Evolutionary conservation across 352 stramenopile species (phyloP).

Genomic region (Thalassiosira hispida): DNA sequence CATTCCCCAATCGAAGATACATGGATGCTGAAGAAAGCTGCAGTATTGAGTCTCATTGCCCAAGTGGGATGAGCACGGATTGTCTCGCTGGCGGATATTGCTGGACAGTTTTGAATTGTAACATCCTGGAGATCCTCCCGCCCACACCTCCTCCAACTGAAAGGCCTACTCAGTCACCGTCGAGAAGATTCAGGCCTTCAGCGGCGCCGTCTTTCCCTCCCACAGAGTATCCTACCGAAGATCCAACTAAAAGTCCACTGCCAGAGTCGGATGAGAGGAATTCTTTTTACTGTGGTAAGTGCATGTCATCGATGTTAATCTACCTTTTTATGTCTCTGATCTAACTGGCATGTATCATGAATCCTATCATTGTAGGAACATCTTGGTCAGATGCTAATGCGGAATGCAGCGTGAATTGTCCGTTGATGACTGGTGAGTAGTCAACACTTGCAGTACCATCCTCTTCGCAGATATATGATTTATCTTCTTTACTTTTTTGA

Average conservation of each 20-base stretch:
- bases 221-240: background rate
- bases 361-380: background rate
- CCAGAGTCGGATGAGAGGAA: background rate
- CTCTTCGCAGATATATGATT: background rate
- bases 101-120: constrained; percentile 5
- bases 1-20: no score
- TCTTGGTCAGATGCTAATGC: background rate
- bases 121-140: constrained; percentile 3
- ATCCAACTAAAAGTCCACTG: constrained; percentile 6
- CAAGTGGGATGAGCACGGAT: background rate
- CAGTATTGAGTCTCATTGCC: constrained; percentile 9
- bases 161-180: background rate
- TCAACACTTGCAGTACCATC: background rate
- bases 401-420: background rate
- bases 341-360: no score
- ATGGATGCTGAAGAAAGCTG: background rate
- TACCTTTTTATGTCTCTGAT: no score
- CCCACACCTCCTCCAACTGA: background rate
- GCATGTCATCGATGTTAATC: background rate
- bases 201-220: background rate
- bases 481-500: background rate
- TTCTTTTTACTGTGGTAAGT: background rate
- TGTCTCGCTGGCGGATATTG: constrained; percentile 9
- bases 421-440: background rate
- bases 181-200: background rate